These are phyloP conservation scores for Diaporthe longicolla DNA, from an alignment of 2,329 filamentous ascomycete genomes.

Conservation along the genomic window DNA sequence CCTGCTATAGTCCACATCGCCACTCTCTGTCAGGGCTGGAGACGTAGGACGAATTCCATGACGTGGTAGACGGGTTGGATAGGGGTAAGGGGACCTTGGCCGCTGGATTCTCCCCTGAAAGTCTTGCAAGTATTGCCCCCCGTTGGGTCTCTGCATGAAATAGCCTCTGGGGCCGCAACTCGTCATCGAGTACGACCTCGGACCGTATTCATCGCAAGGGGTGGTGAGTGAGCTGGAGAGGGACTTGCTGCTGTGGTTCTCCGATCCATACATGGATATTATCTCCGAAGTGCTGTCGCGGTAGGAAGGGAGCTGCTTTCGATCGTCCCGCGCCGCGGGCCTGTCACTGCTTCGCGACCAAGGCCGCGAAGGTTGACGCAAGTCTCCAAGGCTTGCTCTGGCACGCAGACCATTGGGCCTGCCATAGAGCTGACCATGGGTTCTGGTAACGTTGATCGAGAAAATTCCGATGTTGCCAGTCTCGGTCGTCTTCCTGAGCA, in stretches of 20 bases:
- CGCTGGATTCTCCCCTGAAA: slow-evolving; percentile 47
- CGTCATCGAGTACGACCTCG: slow-evolving; percentile 69
- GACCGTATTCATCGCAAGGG: slow-evolving; percentile 58
- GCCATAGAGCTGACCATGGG: slow-evolving; percentile 45
- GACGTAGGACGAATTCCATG: slow-evolving; percentile 66
- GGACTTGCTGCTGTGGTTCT: slow-evolving; percentile 59
- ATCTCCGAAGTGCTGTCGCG: slow-evolving; percentile 68
- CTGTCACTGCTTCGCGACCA: slow-evolving; percentile 52
- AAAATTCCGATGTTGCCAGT: slow-evolving; percentile 76
- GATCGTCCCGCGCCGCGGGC: slow-evolving; percentile 56
- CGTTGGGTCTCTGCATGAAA: slow-evolving; percentile 23
- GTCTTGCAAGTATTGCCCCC: slow-evolving; percentile 52
- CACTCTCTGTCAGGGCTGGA: slow-evolving; percentile 63
- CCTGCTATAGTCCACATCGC: slow-evolving; percentile 63
- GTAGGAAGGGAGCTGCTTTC: slow-evolving; percentile 62
- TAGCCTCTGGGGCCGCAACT: slow-evolving; percentile 58
- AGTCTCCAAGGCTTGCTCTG: slow-evolving; percentile 51
- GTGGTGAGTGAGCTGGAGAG: slow-evolving; percentile 59
- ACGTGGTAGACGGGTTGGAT: slow-evolving; percentile 69
- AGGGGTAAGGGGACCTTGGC: slow-evolving; percentile 72
- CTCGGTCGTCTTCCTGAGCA: slow-evolving; percentile 76
- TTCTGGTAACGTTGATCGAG: slow-evolving; percentile 69
- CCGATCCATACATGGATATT: slow-evolving; percentile 68
- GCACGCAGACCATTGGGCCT: slow-evolving; percentile 51
- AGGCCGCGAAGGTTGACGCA: slow-evolving; percentile 47